These are phyloP conservation scores for Calocybe cyanea DNA, from an alignment of 768 basidiomycete species.

Conservation along the genomic window DNA sequence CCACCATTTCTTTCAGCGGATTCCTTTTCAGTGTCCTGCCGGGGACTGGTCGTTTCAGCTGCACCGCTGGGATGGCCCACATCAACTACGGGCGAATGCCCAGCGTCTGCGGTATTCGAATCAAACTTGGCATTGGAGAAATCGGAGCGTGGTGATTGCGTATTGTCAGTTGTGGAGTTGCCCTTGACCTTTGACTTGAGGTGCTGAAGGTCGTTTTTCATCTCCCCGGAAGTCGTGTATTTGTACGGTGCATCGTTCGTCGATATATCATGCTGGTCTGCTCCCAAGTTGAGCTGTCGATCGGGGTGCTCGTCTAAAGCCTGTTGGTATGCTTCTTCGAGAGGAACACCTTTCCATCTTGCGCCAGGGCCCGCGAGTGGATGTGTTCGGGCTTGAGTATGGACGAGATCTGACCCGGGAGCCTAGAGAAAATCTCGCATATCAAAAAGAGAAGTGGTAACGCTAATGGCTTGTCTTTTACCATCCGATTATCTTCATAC, in stretches of 20 bases:
- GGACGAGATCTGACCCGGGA: background rate
- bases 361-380: slow-evolving; percentile 15
- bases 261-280: background rate
- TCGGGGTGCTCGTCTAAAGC: slow-evolving; percentile 17
- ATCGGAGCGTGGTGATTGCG: background rate
- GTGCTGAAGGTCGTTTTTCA: background rate
- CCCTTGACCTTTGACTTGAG: background rate
- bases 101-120: slow-evolving; percentile 1
- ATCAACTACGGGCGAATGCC: slow-evolving; percentile 3
- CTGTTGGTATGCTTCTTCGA: slow-evolving; percentile 16
- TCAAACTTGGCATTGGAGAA: background rate
- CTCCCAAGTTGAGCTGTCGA: slow-evolving; percentile 10
- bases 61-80: background rate
- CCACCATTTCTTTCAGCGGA: too few relatives aligned
- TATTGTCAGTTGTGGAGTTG: background rate
- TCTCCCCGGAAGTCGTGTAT: slow-evolving; percentile 1
- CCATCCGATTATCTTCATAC: too few relatives aligned
- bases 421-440: too few relatives aligned
- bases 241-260: background rate
- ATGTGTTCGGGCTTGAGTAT: slow-evolving; percentile 14
- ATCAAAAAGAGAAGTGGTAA: too few relatives aligned
- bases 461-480: too few relatives aligned
- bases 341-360: slow-evolving; percentile 15
- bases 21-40: too few relatives aligned
- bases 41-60: too few relatives aligned